A percentile compares a stretch with the other conserved stretches of the same genome.
These are phyloP conservation scores for Recurvomyces mirabilis DNA, from an alignment of 495 filamentous ascomycete species.

Conservation along the genomic window DNA sequence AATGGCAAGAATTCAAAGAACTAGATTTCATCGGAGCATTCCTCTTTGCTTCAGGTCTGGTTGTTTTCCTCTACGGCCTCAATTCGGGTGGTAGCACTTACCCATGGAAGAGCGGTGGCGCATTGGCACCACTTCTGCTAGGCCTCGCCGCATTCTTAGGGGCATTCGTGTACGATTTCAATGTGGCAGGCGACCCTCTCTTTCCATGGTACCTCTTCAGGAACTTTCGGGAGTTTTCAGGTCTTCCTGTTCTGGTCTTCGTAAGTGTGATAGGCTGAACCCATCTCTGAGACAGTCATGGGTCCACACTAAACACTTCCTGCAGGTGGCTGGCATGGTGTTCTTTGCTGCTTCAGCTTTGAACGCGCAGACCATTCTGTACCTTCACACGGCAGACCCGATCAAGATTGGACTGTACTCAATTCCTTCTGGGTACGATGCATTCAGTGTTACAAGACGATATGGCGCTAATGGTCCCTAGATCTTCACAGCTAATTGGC, in stretches of 20 bases:
- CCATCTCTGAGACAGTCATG: too few species aligned
- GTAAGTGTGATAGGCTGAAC: too few species aligned
- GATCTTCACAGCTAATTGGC: slow-evolving; percentile 24
- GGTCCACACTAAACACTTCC: too few species aligned
- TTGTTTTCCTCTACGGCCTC: slow-evolving; percentile 15
- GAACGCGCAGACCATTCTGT: slow-evolving; percentile 19
- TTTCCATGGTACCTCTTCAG: slow-evolving; percentile 18
- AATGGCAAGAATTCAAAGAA: slow-evolving; percentile 17
- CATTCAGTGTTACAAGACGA: background rate
- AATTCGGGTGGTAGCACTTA: slow-evolving; percentile 11
- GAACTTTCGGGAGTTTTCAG: slow-evolving; percentile 14
- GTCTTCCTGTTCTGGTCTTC: slow-evolving; percentile 12
- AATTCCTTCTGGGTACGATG: slow-evolving; percentile 10
- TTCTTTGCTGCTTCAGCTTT: slow-evolving; percentile 14
- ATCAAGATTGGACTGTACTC: slow-evolving; percentile 22
- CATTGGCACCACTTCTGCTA: slow-evolving; percentile 10
- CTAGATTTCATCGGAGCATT: slow-evolving; percentile 17
- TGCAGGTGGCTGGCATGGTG: slow-evolving; percentile 14
- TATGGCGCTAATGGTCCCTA: slow-evolving; percentile 11
- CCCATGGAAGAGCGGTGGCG: slow-evolving; percentile 10
- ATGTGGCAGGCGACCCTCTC: slow-evolving; percentile 7
- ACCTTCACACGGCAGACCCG: slow-evolving; percentile 17
- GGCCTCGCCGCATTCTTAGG: slow-evolving; percentile 8
- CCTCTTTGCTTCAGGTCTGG: slow-evolving; percentile 10
- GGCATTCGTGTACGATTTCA: slow-evolving; percentile 13